Conservation (phyloP, 257 asterid species). For the Mitragyna speciosa region DNA sequence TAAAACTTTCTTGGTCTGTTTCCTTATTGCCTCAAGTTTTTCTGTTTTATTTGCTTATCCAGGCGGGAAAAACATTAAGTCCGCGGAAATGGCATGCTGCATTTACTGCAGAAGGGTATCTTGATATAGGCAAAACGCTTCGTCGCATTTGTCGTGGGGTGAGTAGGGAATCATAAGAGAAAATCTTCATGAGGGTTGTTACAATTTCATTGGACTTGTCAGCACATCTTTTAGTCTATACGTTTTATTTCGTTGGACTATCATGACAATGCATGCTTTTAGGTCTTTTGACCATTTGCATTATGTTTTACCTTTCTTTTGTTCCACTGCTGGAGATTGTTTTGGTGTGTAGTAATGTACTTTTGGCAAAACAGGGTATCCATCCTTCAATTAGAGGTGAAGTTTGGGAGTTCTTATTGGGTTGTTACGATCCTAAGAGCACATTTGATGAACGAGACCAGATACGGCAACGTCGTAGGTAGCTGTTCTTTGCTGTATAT, state of each 20-base stretch:
- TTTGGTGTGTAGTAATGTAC: slow-evolving; percentile 3
- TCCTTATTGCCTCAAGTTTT: slow-evolving; percentile 22
- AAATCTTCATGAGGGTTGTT: neutral
- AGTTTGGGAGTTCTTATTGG: slow-evolving; percentile 97
- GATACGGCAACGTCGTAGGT: slow-evolving; percentile 70
- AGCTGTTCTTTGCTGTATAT: slow-evolving; percentile 22
- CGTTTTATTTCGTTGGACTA: neutral
- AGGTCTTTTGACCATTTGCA: neutral
- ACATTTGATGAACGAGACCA: slow-evolving; percentile 82
- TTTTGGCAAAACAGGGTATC: slow-evolving; percentile 58
- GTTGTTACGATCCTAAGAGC: slow-evolving; percentile 87
- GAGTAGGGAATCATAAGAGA: slow-evolving; percentile 30
- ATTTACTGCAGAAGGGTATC: slow-evolving; percentile 74
- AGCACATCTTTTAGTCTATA: neutral
- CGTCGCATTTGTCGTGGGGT: slow-evolving; percentile 85
- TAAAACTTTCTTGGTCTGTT: slow-evolving; percentile 21
- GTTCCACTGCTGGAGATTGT: neutral
- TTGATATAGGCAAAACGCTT: slow-evolving; percentile 79
- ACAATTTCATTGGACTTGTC: neutral
- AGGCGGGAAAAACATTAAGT: slow-evolving; percentile 94
- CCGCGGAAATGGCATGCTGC: slow-evolving; percentile 87
- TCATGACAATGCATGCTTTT: neutral
- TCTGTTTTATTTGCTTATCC: slow-evolving; percentile 27
- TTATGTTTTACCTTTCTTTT: neutral
- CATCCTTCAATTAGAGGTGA: slow-evolving; percentile 98